Conservation (phyloP, 129 eudicot genomes). For the carrot (Daucus carota) region DH1_v3.0 NC_030389.2:44144001-44144500, state of each 20-base stretch:
- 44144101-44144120: slow-evolving; percentile 26
- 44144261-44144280: slow-evolving; percentile 44
- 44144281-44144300: slow-evolving; percentile 38
- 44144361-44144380: slow-evolving; percentile 45
- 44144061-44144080: slow-evolving; percentile 28
- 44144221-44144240: slow-evolving; percentile 20
- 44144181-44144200: slow-evolving; percentile 33
- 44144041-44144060: slow-evolving; percentile 39
- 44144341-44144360: slow-evolving; percentile 30
- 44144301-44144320: slow-evolving; percentile 25
- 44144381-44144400: slow-evolving; percentile 40
- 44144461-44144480: slow-evolving; percentile 38
- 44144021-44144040: slow-evolving; percentile 26
- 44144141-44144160: slow-evolving; percentile 35
- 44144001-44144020: slow-evolving; percentile 35
- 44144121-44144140: slow-evolving; percentile 34
- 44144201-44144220: slow-evolving; percentile 36
- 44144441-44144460: slow-evolving; percentile 35
- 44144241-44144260: slow-evolving; percentile 37
- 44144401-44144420: slow-evolving; percentile 27
- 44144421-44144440: slow-evolving; percentile 34
- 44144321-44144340: slow-evolving; percentile 25
- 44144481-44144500: slow-evolving; percentile 35
- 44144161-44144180: slow-evolving; percentile 43
- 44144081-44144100: slow-evolving; percentile 24